Evolutionary conservation across 768 basidiomycete species (phyloP), one percentile per base, ranked within the genome.

Genomic region (Macrolepiota dolichaula): DNA sequence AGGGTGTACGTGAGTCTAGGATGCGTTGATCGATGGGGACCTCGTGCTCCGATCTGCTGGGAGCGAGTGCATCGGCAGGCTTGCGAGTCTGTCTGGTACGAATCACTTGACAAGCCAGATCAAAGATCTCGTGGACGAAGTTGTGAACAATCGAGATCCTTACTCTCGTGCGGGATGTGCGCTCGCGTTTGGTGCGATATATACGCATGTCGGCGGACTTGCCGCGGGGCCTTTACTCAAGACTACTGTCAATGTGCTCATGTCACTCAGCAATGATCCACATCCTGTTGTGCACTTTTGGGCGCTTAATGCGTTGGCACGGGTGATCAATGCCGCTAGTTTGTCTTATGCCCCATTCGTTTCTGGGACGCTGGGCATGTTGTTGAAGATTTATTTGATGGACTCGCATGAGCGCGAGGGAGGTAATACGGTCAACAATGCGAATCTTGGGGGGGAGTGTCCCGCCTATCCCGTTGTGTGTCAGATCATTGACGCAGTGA

Each of bases 261-360:
- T 96, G 86, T 96, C 96, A 0, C 83, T 99, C 19, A 87, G 90
- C 72, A 95, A 92, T 63, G 97, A 99, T 71, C 95, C 96, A 0
- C 97, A 98, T 71, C 96, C 97, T 0, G 82, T 94, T 35, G 97
- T 98, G 5, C 96, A 98, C 72, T 97, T 90, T 69, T 96, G 91
- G 87, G 89, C 96, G 2, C 77, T 98, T 63, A 87, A 84, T 51
- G 91, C 97, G 0, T 79, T 99, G 32, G 85, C 89, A 5, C 81
- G 85, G 15, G 96, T 98, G 60, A 89, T 97, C 70, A 88, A 92
- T 69, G 89, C 96, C 2, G 95, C 96, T 3, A 95, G 91, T 73
- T 76, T 98, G 59, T 88, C 92, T 0, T 99, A 96, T 70, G 86
- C 91, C 3, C 92, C 94, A 0, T 96, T 89, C 68, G 90, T 97